These are phyloP conservation scores for Aureobasidium leucospermi DNA, from an alignment of 2,329 filamentous ascomycete species.

Conservation along the genomic window DNA sequence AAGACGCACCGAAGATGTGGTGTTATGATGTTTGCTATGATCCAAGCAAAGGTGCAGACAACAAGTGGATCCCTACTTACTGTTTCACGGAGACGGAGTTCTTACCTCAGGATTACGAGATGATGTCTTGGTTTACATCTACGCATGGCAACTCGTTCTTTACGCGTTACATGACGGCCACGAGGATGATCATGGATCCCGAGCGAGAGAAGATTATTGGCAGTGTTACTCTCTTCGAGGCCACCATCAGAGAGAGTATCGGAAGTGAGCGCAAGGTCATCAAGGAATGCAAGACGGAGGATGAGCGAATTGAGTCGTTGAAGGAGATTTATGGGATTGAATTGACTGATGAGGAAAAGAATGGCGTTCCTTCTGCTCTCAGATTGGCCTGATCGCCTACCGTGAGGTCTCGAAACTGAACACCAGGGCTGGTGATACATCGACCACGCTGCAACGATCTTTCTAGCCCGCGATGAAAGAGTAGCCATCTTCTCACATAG, in stretches of 20 bases:
- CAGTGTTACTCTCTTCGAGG: conserved; percentile 36
- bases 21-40: conserved; percentile 45
- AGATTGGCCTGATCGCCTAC: not conserved
- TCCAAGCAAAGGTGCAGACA: conserved; percentile 35
- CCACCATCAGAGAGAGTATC: conserved; percentile 38
- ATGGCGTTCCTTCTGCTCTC: conserved; percentile 24
- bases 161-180: conserved; percentile 27
- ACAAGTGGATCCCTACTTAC: conserved; percentile 37
- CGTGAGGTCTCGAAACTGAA: no score
- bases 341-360: conserved; percentile 31
- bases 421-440: no score
- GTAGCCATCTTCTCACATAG: no score
- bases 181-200: conserved; percentile 32
- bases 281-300: conserved; percentile 34
- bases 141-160: conserved; percentile 30
- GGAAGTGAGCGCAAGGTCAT: conserved; percentile 38
- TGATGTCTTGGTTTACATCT: conserved; percentile 51
- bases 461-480: no score
- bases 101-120: conserved; percentile 48
- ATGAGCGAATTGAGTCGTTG: conserved; percentile 35
- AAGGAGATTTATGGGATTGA: conserved; percentile 38
- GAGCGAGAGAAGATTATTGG: conserved; percentile 27
- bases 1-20: conserved; percentile 42
- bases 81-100: conserved; percentile 46
- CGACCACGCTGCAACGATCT: no score